Base-by-base conservation (phyloP, 306 rosid species). In the Betula pendula region DNA sequence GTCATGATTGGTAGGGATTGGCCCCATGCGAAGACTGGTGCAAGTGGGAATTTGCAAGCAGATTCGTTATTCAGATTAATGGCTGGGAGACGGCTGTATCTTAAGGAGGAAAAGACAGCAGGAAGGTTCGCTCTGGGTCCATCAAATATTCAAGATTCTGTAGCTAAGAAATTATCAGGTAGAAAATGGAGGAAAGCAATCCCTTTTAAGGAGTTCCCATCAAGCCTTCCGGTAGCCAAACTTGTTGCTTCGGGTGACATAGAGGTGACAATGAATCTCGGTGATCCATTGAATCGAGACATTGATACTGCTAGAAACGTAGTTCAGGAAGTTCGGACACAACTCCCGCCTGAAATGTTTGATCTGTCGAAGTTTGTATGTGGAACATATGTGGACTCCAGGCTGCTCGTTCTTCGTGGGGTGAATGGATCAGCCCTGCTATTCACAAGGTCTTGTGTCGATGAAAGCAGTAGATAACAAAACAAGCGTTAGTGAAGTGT, bases 401-500 rank as follows among this genome's bases (percentile, higher is more conserved):
- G 98, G 86, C 60, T 90, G 68, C 89, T 95, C 14, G 90, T 94
- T 63, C 87, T 94, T 31, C 86, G 98, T 5, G 91, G 97, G 58
- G 92, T 95, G 73, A 93, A 92, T 81, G 98, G 98, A 75, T 95
- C 97, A 12, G 98, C 98, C 4, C 96, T 95, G 67, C 60, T 95
- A 14, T 95, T 95, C 77, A 89, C 98, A 62, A 92, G 98, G 75
- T 90, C 97, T 82, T 88, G 90, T 80, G 81, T 74, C 22, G 90
- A 87, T 84, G 81, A 62, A 76, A 86, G 70, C 51, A 68, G 66
- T 77, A 74, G 75, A 79, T 75, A 66, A 69, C 44, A 6, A 8
- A 3, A 8, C 31, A 20, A 3, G 11, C 9, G 70, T 29, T 33
- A 11, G 53, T 77, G 14, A 43, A 52, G 47, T 60, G 74, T 63